phyloP scores from a whole-genome alignment of 1,139 yeast species.

The Yamadazyma buinensis region DNA sequence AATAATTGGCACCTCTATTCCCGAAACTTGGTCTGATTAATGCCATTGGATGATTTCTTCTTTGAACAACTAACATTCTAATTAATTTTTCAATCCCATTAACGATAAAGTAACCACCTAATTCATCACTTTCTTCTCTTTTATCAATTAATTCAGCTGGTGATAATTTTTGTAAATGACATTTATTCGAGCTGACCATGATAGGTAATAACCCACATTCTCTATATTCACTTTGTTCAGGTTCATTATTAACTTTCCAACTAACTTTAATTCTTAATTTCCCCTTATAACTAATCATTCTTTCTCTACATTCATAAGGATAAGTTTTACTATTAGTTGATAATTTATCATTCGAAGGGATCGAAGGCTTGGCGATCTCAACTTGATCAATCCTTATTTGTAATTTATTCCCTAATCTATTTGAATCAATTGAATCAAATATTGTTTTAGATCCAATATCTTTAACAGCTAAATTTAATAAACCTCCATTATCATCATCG shows the following conservation, averaged over 20 bases:
- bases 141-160: conserved; percentile 75
- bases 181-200: conserved; percentile 86
- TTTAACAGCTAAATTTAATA: conserved; percentile 77
- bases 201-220: conserved; percentile 92
- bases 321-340: conserved; percentile 76
- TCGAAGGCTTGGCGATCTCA: conserved; percentile 79
- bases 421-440: conserved; percentile 59
- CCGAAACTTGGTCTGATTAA: conserved; percentile 91
- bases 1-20: conserved; percentile 88
- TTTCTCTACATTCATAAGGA: conserved; percentile 89
- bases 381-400: conserved; percentile 79
- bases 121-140: conserved; percentile 91
- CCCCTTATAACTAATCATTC: conserved; percentile 73
- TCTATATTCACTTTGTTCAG: conserved; percentile 74
- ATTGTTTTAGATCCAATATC: conserved; percentile 86
- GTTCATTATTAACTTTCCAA: conserved; percentile 86
- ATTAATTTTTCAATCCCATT: conserved; percentile 96
- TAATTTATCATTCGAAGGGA: conserved; percentile 69
- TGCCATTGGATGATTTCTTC: conserved; percentile 98
- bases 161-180: conserved; percentile 80
- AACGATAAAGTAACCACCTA: conserved; percentile 94
- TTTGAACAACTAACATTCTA: conserved; percentile 96
- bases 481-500: conserved; percentile 72
- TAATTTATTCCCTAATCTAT: conserved; percentile 78
- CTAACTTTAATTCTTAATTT: conserved; percentile 71